Base-by-base conservation (phyloP, 495 filamentous ascomycete genomes). In the Clohesyomyces aquaticus region DNA sequence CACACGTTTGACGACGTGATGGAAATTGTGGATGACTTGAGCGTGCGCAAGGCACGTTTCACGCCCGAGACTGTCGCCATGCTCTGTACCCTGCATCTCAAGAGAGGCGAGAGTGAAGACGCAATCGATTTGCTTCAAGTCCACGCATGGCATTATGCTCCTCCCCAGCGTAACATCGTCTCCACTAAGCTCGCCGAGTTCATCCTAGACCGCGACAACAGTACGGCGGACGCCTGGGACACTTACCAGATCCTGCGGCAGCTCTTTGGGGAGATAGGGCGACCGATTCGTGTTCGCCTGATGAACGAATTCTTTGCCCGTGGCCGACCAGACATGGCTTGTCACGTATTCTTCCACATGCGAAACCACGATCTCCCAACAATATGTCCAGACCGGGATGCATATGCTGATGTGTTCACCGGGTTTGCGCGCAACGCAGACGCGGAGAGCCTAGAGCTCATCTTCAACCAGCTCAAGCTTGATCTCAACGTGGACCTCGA, bases 401-500 rank as follows among this genome's bases (percentile, higher is more conserved):
- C 87, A 1, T 98, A 98, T 73, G 83, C 87, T 23, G 73, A 81
- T 22, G 91, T 86, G 53, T 86, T 97, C 65, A 82, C 87, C 47
- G 93, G 93, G 2, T 79, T 96, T 16, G 90, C 88, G 16, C 76
- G 80, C 25, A 79, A 79, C 8, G 82, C 77, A 0, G 87, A 95
- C 62, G 56, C 75, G 2, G 87, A 89, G 32, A 83, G 83, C 41
- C 76, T 96, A 29, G 80, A 85, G 58, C 81, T 87, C 38, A 82
- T 96, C 16, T 89, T 95, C 72, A 96, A 96, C 69, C 91, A 95
- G 84, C 80, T 96, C 48, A 96, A 96, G 75, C 85, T 98, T 64
- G 94, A 98, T 75, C 77, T 85, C 9, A 80, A 83, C 45, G 79
- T 98, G 35, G 87, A 94, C 59, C 79, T 88, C 16, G 87, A 85